Conservation (phyloP, 1,284 basidiomycete species). For the Agroathelia rolfsii region DNA sequence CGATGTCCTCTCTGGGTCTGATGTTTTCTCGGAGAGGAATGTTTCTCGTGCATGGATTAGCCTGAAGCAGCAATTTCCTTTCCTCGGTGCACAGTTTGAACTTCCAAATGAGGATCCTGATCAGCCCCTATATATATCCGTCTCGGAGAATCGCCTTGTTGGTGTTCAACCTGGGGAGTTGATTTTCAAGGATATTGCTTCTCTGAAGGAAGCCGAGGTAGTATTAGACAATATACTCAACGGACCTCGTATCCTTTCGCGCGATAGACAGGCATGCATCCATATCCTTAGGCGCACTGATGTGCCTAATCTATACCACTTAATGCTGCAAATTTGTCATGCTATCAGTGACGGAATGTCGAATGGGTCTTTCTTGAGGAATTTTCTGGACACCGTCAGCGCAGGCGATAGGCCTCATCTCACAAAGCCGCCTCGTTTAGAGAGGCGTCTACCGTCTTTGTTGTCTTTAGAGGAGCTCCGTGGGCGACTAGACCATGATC, state of each 20-base stretch:
- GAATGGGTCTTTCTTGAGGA: conserved; percentile 29
- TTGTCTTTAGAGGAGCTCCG: conserved; percentile 27
- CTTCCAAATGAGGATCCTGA: conserved; percentile 4
- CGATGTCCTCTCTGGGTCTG: conserved; percentile 16
- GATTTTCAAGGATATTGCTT: conserved; percentile 6
- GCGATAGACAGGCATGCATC: conserved; percentile 27
- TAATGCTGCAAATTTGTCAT: conserved; percentile 35
- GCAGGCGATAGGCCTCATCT: conserved; percentile 9
- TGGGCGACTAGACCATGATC: conserved; percentile 22
- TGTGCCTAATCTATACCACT: conserved; percentile 23
- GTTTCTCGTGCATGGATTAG: conserved; percentile 30
- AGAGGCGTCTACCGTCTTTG: conserved; percentile 31
- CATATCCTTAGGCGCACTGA: conserved; percentile 27
- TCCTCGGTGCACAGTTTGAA: conserved; percentile 33
- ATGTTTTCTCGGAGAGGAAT: conserved; percentile 22
- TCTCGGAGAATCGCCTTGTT: not conserved
- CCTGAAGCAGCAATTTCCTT: conserved; percentile 35
- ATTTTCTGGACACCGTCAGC: conserved; percentile 34
- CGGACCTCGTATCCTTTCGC: conserved; percentile 25
- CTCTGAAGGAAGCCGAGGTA: conserved; percentile 7
- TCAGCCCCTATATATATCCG: conserved; percentile 3
- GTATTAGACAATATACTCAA: conserved; percentile 23
- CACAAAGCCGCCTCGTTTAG: conserved; percentile 19
- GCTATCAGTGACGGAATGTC: conserved; percentile 39
- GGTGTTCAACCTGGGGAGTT: conserved; percentile 14